Evolutionary conservation across 805 yeast species (phyloP).

Genomic region (Brettanomyces custersianus): DNA sequence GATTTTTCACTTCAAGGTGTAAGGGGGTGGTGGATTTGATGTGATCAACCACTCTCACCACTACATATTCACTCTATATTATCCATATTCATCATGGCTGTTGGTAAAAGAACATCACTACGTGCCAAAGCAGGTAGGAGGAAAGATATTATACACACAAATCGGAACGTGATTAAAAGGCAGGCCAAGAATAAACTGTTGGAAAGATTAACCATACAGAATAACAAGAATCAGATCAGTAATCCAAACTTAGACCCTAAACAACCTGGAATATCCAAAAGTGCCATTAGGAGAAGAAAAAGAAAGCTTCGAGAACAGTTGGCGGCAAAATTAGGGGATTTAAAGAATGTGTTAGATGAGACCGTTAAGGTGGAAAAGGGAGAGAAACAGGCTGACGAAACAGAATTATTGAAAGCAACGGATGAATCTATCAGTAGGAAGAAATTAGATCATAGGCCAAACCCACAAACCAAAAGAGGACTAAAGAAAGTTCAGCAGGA

Average conservation of each 20-base stretch:
- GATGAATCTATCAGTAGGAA: slow-evolving; percentile 16
- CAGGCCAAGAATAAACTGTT: neutral
- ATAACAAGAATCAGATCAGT: slow-evolving; percentile 2
- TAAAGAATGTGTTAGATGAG: slow-evolving; percentile 43
- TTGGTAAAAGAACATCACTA: slow-evolving; percentile 37
- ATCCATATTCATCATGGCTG: slow-evolving; percentile 28
- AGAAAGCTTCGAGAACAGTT: slow-evolving; percentile 53
- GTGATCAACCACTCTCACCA: no score
- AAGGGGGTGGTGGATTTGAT: no score
- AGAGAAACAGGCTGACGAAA: slow-evolving; percentile 6
- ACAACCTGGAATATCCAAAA: slow-evolving; percentile 49
- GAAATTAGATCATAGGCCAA: slow-evolving; percentile 28
- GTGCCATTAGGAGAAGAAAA: slow-evolving; percentile 55
- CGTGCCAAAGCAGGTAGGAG: slow-evolving; percentile 32
- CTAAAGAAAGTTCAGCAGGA: slow-evolving; percentile 41
- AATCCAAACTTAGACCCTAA: slow-evolving; percentile 17
- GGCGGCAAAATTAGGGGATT: slow-evolving; percentile 59
- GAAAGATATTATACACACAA: slow-evolving; percentile 7
- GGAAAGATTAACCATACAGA: slow-evolving; percentile 1
- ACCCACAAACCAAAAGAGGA: slow-evolving; percentile 30
- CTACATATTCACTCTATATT: no score
- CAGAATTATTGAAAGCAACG: slow-evolving; percentile 10
- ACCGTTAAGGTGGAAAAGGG: slow-evolving; percentile 11
- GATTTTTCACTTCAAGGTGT: no score
- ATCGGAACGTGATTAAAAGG: neutral